Base-by-base conservation (phyloP, 176 grass and related monocot genomes). In the Thalia dealbata region DNA sequence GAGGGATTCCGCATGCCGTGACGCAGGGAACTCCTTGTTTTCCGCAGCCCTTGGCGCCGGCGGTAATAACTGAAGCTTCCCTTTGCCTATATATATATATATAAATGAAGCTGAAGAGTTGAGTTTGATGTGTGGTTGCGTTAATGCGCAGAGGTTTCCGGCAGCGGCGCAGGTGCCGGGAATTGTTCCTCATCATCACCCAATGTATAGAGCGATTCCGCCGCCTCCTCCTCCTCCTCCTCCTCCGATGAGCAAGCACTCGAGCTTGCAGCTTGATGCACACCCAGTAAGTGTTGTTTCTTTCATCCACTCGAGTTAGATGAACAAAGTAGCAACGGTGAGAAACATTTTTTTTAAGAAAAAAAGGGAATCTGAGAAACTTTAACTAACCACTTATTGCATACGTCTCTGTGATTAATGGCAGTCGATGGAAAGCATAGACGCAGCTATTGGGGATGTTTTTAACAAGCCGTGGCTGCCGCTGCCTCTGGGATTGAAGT, bases 361-460 rank as follows among this genome's bases (percentile, higher is more conserved):
- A 4, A 4, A 38, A 38, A 38, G 32, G 1, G 4, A 38, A 38
- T 38, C 32, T 4, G 4, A 38, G 4, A 38, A 2, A 38, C 32
- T 38, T 4, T 38, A 4, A 38, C 32, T 38, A 4, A 38, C 4
- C 32, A 38, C 4, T 4, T 38, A 4, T 4, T 38, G 32, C 32
- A 38, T 38, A 4, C 4, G 4, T 38, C 32, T 38, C 3, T 38
- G 32, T 38, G 32, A 38, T 38, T 4, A 38, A 38, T 38, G 76
- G 64, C 79, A 99, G 95, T 91, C 95, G 14, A 91, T 76, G 75
- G 95, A 99, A 77, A 87, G 95, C 71, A 81, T 99, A 78, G 95
- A 99, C 30, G 81, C 85, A 71, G 95, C 95, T 82, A 99, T 99
- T 24, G 95, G 95, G 85, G 95, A 99, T 74, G 95, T 88, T 84